phyloP scores from a whole-genome alignment of 2,329 filamentous ascomycete species.

The Pestalotiopsis sp. region DNA sequence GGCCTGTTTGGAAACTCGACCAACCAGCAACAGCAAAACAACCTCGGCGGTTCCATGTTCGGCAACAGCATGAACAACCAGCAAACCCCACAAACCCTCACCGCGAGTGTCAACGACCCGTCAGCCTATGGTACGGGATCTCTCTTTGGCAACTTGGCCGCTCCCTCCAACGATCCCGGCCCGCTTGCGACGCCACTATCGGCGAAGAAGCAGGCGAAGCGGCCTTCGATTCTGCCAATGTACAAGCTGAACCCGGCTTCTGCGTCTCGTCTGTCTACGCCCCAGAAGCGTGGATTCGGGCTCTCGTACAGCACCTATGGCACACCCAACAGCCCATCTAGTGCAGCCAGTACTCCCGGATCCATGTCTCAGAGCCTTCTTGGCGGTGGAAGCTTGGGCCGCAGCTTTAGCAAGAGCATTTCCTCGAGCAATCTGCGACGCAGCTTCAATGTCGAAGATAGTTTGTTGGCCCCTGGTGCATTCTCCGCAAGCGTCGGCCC shows the following conservation, averaged over 20 bases:
- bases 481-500: conserved; percentile 71
- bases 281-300: conserved; percentile 84
- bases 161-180: conserved; percentile 67
- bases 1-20: conserved; percentile 48
- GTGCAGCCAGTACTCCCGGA: conserved; percentile 69
- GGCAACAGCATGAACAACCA: conserved; percentile 51
- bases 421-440: conserved; percentile 85
- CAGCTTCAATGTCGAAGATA: conserved; percentile 80
- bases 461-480: conserved; percentile 81
- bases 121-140: conserved; percentile 89
- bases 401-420: conserved; percentile 81
- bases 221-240: conserved; percentile 78
- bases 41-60: conserved; percentile 59
- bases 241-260: conserved; percentile 85
- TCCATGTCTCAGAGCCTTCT: conserved; percentile 67
- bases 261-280: conserved; percentile 77
- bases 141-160: conserved; percentile 74
- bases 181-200: conserved; percentile 89
- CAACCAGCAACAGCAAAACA: conserved; percentile 50
- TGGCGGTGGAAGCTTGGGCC: conserved; percentile 64
- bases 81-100: conserved; percentile 65
- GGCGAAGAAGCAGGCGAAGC: conserved; percentile 72
- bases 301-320: conserved; percentile 94
- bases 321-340: conserved; percentile 72
- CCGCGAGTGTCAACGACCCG: conserved; percentile 78